A percentile compares a stretch with the other conserved stretches of the same genome.
These are phyloP conservation scores for Globisporangium polare DNA, from an alignment of 352 stramenopile species.

Conservation along the genomic window DNA sequence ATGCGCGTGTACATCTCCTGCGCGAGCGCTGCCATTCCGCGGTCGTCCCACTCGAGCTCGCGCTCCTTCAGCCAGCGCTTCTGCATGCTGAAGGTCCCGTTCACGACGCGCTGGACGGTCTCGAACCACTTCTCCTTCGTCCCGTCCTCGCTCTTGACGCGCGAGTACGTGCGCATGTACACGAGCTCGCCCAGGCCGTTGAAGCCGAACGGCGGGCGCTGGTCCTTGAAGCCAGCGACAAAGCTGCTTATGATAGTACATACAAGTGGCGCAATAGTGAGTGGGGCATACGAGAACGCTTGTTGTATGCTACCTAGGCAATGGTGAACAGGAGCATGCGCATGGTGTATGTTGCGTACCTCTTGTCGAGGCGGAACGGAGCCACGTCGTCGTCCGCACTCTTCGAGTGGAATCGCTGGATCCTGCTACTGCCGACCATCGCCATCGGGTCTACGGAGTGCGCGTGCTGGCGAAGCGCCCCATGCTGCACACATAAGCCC, in stretches of 20 bases:
- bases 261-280: not conserved
- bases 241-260: constrained; percentile 25
- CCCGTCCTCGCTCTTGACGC: constrained; percentile 64
- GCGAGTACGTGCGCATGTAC: constrained; percentile 91
- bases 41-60: constrained; percentile 73
- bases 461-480: not conserved
- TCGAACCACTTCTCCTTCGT: constrained; percentile 88
- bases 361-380: constrained; percentile 16
- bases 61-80: constrained; percentile 74
- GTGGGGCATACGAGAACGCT: not conserved
- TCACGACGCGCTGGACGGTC: constrained; percentile 91
- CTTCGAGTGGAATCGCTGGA: not conserved
- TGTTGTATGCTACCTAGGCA: not conserved
- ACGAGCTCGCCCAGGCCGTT: constrained; percentile 93
- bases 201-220: constrained; percentile 86
- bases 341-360: constrained; percentile 2
- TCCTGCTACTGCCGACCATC: too few relatives aligned
- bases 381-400: too few relatives aligned
- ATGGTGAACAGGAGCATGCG: not conserved
- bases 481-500: not conserved
- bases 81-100: constrained; percentile 93
- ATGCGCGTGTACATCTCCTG: constrained; percentile 92
- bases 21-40: constrained; percentile 37
- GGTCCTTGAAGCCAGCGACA: constrained; percentile 41
- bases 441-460: not conserved